Evolutionary conservation across 1,284 basidiomycete species (phyloP).

Genomic region (Phlebopus sp.): DNA sequence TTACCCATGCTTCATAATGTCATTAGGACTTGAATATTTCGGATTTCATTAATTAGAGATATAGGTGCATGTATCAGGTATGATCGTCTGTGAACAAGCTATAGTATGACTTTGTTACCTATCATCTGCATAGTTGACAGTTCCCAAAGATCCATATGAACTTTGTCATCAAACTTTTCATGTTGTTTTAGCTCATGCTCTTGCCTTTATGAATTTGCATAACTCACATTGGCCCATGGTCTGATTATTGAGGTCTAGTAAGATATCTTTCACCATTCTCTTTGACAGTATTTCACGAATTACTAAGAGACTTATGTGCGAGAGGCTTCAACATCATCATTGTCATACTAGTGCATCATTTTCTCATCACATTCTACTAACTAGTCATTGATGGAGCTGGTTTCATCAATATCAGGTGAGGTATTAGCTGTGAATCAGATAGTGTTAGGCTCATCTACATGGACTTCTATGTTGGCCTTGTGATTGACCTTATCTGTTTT

Average conservation of each 20-base stretch:
- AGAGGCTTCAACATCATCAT: too few species aligned
- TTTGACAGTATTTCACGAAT: conserved; percentile 3
- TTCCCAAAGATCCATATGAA: conserved; percentile 35
- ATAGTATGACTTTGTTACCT: conserved; percentile 28
- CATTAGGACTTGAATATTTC: conserved; percentile 30
- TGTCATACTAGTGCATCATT: too few species aligned
- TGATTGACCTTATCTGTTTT: too few species aligned
- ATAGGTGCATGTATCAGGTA: conserved; percentile 21
- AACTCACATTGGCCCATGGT: conserved; percentile 3
- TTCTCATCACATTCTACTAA: too few species aligned
- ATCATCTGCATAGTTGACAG: conserved; percentile 25
- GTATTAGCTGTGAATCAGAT: too few species aligned
- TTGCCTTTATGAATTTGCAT: conserved; percentile 5
- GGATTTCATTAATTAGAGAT: too few species aligned
- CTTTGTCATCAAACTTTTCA: not conserved
- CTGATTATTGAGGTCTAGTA: too few species aligned
- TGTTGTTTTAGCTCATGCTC: not conserved
- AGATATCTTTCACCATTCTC: not conserved
- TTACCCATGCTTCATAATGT: conserved; percentile 26
- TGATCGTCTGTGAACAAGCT: conserved; percentile 32
- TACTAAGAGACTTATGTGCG: too few species aligned
- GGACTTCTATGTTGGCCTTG: too few species aligned
- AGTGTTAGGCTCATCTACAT: too few species aligned
- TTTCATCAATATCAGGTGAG: too few species aligned
- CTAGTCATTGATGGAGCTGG: too few species aligned